Evolutionary conservation across 2,329 filamentous ascomycete genomes (phyloP).

Genomic region (Verticillium isaacii): DNA sequence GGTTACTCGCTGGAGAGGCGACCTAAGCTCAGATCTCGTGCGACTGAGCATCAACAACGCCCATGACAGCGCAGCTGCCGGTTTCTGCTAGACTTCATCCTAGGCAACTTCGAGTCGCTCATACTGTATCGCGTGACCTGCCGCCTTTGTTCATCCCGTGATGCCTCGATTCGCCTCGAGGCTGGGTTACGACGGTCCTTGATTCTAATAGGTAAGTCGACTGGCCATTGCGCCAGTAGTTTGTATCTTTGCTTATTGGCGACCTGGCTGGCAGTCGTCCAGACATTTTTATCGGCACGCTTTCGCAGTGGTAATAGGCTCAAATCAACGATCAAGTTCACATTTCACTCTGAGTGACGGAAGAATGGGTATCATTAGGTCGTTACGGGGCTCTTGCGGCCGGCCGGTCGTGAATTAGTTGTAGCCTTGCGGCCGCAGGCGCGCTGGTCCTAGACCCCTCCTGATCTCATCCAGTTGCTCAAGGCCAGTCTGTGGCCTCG

Average conservation of each 20-base stretch:
- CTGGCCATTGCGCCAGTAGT: too few species aligned
- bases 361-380: constrained; percentile 2
- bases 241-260: too few species aligned
- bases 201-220: neutral
- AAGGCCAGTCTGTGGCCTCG: constrained; percentile 73
- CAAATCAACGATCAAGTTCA: neutral
- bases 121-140: neutral
- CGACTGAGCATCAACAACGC: too few species aligned
- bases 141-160: neutral
- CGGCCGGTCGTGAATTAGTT: neutral
- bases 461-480: constrained; percentile 90
- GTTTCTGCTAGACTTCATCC: neutral
- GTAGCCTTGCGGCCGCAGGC: constrained; percentile 34
- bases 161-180: neutral
- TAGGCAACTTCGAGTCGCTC: too few species aligned
- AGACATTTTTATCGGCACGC: too few species aligned
- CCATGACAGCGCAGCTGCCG: too few species aligned
- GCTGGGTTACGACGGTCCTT: neutral
- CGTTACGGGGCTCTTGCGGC: neutral
- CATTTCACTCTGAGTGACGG: neutral
- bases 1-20: neutral
- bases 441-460: constrained; percentile 71
- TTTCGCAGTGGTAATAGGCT: too few species aligned
- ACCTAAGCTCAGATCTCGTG: too few species aligned
- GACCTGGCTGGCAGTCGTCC: too few species aligned